Evolutionary conservation across 192 early-diverging fungal species (phyloP).

Genomic region (Umbelopsis vinacea): DNA sequence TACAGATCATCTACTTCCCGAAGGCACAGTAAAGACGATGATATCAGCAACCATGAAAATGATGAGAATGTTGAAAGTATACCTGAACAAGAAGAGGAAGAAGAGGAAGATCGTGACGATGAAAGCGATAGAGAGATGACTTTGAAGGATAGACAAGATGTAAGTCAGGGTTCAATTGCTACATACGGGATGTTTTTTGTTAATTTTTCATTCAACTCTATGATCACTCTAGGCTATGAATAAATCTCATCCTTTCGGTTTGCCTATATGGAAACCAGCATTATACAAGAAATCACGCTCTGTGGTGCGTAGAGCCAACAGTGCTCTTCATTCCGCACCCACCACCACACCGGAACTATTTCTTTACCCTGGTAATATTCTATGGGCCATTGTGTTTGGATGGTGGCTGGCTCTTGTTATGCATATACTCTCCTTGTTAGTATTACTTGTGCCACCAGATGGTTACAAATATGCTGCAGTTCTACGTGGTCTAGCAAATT

Average conservation of each 20-base stretch:
- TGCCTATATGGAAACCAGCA: constrained; percentile 96
- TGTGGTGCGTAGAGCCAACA: constrained; percentile 78
- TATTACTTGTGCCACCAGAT: constrained; percentile 59
- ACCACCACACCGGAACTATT: constrained; percentile 64
- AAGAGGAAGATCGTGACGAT: constrained; percentile 39
- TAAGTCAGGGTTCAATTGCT: constrained; percentile 28
- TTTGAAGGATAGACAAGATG: constrained; percentile 62
- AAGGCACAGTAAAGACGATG: constrained; percentile 41
- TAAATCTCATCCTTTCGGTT: constrained; percentile 87
- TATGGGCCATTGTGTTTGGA: constrained; percentile 87
- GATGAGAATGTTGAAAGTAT: constrained; percentile 31
- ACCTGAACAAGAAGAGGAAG: not conserved
- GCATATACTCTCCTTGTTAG: constrained; percentile 59
- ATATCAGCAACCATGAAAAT: constrained; percentile 24
- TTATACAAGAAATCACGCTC: constrained; percentile 95
- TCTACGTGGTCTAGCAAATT: constrained; percentile 75
- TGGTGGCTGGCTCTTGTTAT: constrained; percentile 85
- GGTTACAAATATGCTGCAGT: constrained; percentile 68
- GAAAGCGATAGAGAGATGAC: constrained; percentile 55
- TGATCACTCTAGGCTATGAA: constrained; percentile 66
- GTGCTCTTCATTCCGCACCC: constrained; percentile 78
- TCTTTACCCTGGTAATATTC: constrained; percentile 82
- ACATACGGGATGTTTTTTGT: too few species aligned
- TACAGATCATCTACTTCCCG: constrained; percentile 23
- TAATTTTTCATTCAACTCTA: too few species aligned